Base-by-base conservation (phyloP, 2,329 filamentous ascomycete species). In the Scytalidium lignicola region DNA sequence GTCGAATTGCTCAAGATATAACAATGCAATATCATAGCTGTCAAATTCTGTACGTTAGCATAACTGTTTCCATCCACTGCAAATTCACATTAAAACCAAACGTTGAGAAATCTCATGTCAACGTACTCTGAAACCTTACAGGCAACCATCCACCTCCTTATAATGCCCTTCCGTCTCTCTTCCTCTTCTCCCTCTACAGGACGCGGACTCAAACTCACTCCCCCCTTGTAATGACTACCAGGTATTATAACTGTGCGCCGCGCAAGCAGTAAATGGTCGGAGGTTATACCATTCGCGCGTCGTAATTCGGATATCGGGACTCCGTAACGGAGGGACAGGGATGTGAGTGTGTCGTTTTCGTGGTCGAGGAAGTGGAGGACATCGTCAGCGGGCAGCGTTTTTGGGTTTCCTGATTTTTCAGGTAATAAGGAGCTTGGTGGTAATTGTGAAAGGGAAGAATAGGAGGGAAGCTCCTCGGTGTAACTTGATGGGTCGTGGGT, bases 181-280 rank as follows among this genome's bases (percentile, higher is more conserved):
- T 90, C 87, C 42, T 86, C 85, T 62, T 89, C 86, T 43, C 84
- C 82, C 47, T 87, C 85, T n/a, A 88, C 59, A 0, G 88, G 87
- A 22, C 77, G 72, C 1, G 87, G 86, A 42, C 83, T 88, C 20
- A 90, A 69, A 57, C 80, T 85, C 5, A 85, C 72, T 3, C 81
- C 82, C 3, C 75, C 82, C 57, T 80, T 80, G 69, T 87, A 89
- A 61, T 79, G 82, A 49, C 82, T 76, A 3, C 81, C 82, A 0
- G 88, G 88, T 52, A 93, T 87, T 3, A 89, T 60, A 1, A 91
- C 62, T 0, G 86, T 88, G 54, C 80, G 78, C 28, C 88, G 78
- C 1, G 80, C 88, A 13, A 78, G 72, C 2, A 93, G 69, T 3
- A 92, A 72, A 62, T 89, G 80, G 65, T 92, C 86, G 26, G 82